Conservation (phyloP, 345 rosid species). For the Xanthoceras sorbifolium region DNA sequence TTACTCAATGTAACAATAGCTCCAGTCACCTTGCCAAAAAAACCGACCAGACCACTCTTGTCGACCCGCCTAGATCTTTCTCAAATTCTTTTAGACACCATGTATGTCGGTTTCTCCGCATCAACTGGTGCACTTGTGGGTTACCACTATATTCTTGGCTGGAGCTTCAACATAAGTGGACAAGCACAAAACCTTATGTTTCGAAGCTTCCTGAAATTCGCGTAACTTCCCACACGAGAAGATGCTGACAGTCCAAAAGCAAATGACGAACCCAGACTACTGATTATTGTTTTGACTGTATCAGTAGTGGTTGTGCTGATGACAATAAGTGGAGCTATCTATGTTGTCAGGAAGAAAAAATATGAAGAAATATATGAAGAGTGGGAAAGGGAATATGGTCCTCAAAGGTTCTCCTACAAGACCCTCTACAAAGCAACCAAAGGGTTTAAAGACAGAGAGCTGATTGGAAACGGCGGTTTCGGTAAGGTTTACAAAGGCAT, state of each 20-base stretch:
- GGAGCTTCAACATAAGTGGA: conserved; percentile 63
- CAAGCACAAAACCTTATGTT: conserved; percentile 41
- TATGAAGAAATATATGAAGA: conserved; percentile 46
- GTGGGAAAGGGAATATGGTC: conserved; percentile 54
- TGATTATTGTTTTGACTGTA: conserved; percentile 25
- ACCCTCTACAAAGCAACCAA: conserved; percentile 44
- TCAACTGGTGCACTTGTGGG: conserved; percentile 42
- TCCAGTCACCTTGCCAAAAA: conserved; percentile 22
- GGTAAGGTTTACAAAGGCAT: conserved; percentile 50
- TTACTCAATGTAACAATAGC: conserved; percentile 50
- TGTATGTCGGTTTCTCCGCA: conserved; percentile 54
- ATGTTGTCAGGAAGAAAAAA: conserved; percentile 28
- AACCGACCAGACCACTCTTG: conserved; percentile 53
- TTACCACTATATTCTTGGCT: conserved; percentile 35
- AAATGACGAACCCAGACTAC: conserved; percentile 8
- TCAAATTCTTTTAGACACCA: conserved; percentile 26
- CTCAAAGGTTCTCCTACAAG: conserved; percentile 42
- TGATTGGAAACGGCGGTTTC: conserved; percentile 51
- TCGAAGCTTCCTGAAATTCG: conserved; percentile 44
- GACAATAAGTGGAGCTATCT: conserved; percentile 28
- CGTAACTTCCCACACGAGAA: neutral
- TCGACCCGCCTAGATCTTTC: conserved; percentile 48
- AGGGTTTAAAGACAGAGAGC: conserved; percentile 40
- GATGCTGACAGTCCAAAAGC: too few species aligned
- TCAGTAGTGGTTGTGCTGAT: conserved; percentile 17